A percentile compares a stretch with the other conserved stretches of the same genome.
These are phyloP conservation scores for Thielaviopsis populi DNA, from an alignment of 2,329 filamentous ascomycete genomes.

Conservation along the genomic window DNA sequence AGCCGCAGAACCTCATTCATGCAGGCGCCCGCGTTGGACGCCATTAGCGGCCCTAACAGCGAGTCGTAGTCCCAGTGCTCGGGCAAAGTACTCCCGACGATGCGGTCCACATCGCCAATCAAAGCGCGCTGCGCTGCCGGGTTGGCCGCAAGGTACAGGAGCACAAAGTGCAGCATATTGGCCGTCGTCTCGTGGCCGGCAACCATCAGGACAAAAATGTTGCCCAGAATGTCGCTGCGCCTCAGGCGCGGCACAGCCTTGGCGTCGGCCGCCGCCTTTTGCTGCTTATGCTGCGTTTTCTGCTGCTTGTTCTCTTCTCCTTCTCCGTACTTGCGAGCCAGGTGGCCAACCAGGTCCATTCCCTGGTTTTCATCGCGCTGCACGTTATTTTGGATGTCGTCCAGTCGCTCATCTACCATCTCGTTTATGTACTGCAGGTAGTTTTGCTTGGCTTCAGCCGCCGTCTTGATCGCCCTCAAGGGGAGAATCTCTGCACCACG, in stretches of 20 bases:
- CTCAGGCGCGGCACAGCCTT: conserved; percentile 31
- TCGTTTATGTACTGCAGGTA: conserved; percentile 57
- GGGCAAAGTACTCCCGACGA: conserved; percentile 41
- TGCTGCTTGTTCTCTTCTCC: conserved; percentile 12
- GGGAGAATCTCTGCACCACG: conserved; percentile 29
- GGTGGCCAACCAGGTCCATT: conserved; percentile 39
- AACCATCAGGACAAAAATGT: conserved; percentile 52
- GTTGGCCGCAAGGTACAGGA: conserved; percentile 53
- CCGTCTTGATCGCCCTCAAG: conserved; percentile 34
- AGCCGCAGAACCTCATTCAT: conserved; percentile 66
- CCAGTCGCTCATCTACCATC: conserved; percentile 46
- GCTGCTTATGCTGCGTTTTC: conserved; percentile 17
- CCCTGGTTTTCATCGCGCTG: conserved; percentile 30
- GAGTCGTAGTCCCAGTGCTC: conserved; percentile 56
- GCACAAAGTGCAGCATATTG: conserved; percentile 56
- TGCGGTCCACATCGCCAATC: conserved; percentile 52
- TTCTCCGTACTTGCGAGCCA: conserved; percentile 31
- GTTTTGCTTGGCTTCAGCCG: conserved; percentile 42
- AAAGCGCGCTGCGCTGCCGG: conserved; percentile 47
- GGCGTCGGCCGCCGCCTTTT: conserved; percentile 16
- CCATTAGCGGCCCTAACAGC: conserved; percentile 49
- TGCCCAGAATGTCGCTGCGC: conserved; percentile 54
- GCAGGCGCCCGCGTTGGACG: conserved; percentile 55
- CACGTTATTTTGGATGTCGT: conserved; percentile 25
- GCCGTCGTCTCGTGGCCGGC: conserved; percentile 73